These are phyloP conservation scores for Cicer bijugum DNA, from an alignment of 306 rosid genomes.

Conservation along the genomic window DNA sequence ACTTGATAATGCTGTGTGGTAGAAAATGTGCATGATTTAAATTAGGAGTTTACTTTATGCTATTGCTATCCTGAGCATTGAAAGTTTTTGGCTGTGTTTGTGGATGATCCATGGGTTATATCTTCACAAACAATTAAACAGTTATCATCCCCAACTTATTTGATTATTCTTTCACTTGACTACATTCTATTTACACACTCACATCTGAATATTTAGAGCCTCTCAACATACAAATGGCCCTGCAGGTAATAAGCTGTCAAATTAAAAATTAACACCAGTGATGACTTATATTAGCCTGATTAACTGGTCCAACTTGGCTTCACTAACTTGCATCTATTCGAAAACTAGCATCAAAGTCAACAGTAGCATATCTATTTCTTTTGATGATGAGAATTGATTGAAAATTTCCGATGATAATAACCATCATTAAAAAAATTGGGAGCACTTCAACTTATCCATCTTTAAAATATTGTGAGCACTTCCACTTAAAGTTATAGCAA, in stretches of 20 bases:
- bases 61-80: slow-evolving; percentile 21
- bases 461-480: too few relatives aligned
- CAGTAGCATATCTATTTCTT: too few relatives aligned
- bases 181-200: background rate
- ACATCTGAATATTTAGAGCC: background rate
- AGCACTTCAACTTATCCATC: too few relatives aligned
- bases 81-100: slow-evolving; percentile 34
- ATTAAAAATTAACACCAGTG: too few relatives aligned
- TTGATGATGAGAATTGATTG: too few relatives aligned
- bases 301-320: too few relatives aligned
- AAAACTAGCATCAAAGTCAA: too few relatives aligned
- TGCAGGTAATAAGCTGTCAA: background rate
- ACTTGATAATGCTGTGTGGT: slow-evolving; percentile 24
- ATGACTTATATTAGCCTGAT: too few relatives aligned
- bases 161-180: slow-evolving; percentile 5
- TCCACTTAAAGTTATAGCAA: too few relatives aligned
- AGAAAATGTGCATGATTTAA: slow-evolving; percentile 12
- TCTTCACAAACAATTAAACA: slow-evolving; percentile 5
- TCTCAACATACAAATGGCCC: slow-evolving; percentile 7
- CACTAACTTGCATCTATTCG: too few relatives aligned
- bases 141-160: background rate
- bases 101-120: slow-evolving; percentile 26
- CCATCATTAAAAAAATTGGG: too few relatives aligned
- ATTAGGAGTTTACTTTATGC: slow-evolving; percentile 30
- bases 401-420: too few relatives aligned